Conservation (phyloP, 148 eudicot species). For the Agrostemma githago region DNA sequence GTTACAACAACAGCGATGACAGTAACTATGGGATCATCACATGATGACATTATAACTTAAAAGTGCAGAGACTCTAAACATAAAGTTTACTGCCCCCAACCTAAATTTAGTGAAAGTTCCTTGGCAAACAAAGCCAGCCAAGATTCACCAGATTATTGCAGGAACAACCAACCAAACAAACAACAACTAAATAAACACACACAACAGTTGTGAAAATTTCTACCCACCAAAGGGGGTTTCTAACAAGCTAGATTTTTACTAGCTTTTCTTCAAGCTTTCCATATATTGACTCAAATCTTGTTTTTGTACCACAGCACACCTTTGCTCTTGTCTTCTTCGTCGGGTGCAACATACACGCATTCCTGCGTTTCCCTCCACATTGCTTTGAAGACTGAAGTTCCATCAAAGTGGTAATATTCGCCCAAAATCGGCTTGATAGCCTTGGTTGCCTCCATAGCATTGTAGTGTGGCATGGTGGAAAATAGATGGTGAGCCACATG, state of each 20-base stretch:
- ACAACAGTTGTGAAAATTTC: not conserved
- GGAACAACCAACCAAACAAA: not conserved
- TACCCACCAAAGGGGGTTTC: not conserved
- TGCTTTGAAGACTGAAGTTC: constrained; percentile 61
- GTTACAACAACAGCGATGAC: not conserved
- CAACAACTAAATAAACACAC: not conserved
- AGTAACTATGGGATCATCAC: not conserved
- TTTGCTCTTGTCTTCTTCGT: constrained; percentile 46
- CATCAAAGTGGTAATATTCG: constrained; percentile 61
- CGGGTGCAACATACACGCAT: constrained; percentile 66
- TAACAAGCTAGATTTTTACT: not conserved
- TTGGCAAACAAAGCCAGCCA: not conserved
- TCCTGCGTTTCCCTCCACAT: constrained; percentile 77
- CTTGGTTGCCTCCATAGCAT: constrained; percentile 89
- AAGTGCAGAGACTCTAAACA: not conserved
- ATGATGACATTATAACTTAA: not conserved
- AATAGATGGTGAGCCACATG: constrained; percentile 85
- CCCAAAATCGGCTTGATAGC: constrained; percentile 79
- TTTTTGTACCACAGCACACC: constrained; percentile 86
- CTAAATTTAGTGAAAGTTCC: not conserved
- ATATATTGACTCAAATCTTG: constrained; percentile 32
- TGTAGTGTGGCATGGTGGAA: constrained; percentile 88
- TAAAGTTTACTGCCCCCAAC: not conserved
- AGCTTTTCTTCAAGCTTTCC: constrained; percentile 9
- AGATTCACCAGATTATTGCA: not conserved